These are phyloP conservation scores for Arachnomyces sp. DNA, from an alignment of 2,329 filamentous ascomycete species.

Conservation along the genomic window DNA sequence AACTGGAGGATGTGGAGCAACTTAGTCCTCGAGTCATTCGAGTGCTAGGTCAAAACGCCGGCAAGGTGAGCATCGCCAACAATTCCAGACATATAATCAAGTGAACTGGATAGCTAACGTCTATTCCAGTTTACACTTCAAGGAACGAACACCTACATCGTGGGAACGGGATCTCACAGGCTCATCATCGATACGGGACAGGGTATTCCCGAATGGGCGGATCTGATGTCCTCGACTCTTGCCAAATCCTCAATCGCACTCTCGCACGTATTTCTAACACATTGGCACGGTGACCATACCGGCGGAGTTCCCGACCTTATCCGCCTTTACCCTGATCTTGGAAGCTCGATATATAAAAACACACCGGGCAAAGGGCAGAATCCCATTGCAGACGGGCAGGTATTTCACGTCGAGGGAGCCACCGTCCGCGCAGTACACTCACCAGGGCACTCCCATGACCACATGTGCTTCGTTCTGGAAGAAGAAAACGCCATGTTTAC, in stretches of 20 bases:
- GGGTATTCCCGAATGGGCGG: constrained; percentile 26
- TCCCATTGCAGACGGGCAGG: constrained; percentile 29
- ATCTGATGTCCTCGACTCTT: constrained; percentile 28
- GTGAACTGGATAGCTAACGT: no score
- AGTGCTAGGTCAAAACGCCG: constrained; percentile 35
- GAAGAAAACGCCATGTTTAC: constrained; percentile 72
- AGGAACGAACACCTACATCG: constrained; percentile 35
- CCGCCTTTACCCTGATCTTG: constrained; percentile 20
- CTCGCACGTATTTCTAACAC: constrained; percentile 36
- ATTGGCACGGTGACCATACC: constrained; percentile 40
- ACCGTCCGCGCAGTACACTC: constrained; percentile 37
- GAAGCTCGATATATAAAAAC: constrained; percentile 30
- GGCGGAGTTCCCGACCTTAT: constrained; percentile 35
- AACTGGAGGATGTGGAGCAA: constrained; percentile 33
- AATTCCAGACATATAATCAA: no score
- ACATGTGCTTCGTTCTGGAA: constrained; percentile 63
- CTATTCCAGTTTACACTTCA: constrained; percentile 27
- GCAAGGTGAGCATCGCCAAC: no score
- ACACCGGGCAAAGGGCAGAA: constrained; percentile 22
- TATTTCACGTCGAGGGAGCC: constrained; percentile 33
- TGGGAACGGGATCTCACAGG: constrained; percentile 28
- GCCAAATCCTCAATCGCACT: constrained; percentile 21
- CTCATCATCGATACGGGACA: constrained; percentile 32
- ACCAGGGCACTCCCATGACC: constrained; percentile 66
- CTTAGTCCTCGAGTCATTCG: constrained; percentile 36